Evolutionary conservation across 1,284 basidiomycete genomes (phyloP).

Genomic region (Marasmius tenuissimus): DNA sequence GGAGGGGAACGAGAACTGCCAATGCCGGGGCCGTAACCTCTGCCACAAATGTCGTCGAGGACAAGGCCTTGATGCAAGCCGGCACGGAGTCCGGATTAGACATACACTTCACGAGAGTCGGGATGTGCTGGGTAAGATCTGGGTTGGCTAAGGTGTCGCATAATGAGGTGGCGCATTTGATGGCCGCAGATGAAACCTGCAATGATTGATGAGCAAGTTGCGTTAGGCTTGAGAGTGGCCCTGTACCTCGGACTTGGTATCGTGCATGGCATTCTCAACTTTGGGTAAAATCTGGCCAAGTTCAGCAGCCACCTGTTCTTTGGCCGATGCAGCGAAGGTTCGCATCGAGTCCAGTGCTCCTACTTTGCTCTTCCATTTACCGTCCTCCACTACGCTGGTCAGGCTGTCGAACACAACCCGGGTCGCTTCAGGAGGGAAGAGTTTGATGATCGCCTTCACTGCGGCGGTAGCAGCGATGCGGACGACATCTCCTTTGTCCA

Average conservation of each 20-base stretch:
- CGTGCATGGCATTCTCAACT: slow-evolving; percentile 92
- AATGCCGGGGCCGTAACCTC: slow-evolving; percentile 96
- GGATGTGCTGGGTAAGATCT: slow-evolving; percentile 90
- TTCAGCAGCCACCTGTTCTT: slow-evolving; percentile 84
- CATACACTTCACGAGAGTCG: slow-evolving; percentile 94
- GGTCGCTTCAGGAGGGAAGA: slow-evolving; percentile 84
- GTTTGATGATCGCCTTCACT: slow-evolving; percentile 83
- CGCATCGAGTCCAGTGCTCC: slow-evolving; percentile 90
- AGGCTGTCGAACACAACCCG: slow-evolving; percentile 73
- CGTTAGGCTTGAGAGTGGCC: neutral
- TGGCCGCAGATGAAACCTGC: slow-evolving; percentile 87
- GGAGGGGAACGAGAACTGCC: slow-evolving; percentile 92
- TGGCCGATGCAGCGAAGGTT: slow-evolving; percentile 68
- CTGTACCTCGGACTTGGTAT: slow-evolving; percentile 91
- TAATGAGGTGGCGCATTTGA: slow-evolving; percentile 91
- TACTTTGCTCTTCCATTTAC: slow-evolving; percentile 96
- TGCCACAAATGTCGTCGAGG: slow-evolving; percentile 94
- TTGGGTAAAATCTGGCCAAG: slow-evolving; percentile 84
- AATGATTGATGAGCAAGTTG: slow-evolving; percentile 12
- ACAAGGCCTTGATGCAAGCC: slow-evolving; percentile 94
- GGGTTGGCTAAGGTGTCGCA: slow-evolving; percentile 94
- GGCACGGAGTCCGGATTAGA: slow-evolving; percentile 85
- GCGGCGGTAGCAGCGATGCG: slow-evolving; percentile 80
- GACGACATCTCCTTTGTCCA: slow-evolving; percentile 96
- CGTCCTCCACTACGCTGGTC: slow-evolving; percentile 74